Base-by-base conservation (phyloP, 1,284 basidiomycete genomes). In the Cryptococcus sp. region DNA sequence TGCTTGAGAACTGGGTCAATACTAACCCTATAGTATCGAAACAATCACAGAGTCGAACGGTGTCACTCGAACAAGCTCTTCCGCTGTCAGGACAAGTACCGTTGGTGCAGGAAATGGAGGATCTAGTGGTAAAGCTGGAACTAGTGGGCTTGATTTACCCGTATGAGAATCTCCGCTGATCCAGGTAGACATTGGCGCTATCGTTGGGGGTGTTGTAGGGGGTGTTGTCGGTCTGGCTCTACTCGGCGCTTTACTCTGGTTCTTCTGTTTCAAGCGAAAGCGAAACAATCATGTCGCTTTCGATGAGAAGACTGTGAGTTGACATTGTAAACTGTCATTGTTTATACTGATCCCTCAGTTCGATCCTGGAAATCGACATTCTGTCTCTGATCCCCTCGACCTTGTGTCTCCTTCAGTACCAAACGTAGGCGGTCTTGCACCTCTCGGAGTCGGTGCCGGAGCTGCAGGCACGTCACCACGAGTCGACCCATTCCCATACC, bases 141-240 rank as follows among this genome's bases (percentile, higher is more conserved):
- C 55, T 14, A 59, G 58, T 59, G 51, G 33, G 58, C 55, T 5
- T 38, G 5, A 14, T 30, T 4, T 33, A 33, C 31, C n/a, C 23
- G n/a, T 32, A 36, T n/a, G 35, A 10, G 15, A 5, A 49, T n/a
- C 13, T 3, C 31, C 11, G 46, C 15, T 56, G 38, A 52, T 49
- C 31, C 6, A 13, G 13, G 14, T 31, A 72, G 71, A 76, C 58
- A 64, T 61, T 15, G 75, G 76, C 33, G 72, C 75, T 1, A 78
- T 78, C 35, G 76, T 72, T 13, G 76, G 76, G 36, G 76, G 75
- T 48, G 74, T 76, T n/a, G 65, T 78, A n/a, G 76, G 76, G 31
- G 76, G 76, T 52, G 62, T 74, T 5, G 64, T 60, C 37, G 74
- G 68, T 46, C 57, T 73, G 4, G 59, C 67, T 11, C 50, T 73